Evolutionary conservation across 306 rosid species (phyloP), one percentile per base, ranked within the genome.

Genomic region (Pterocarpus macrocarpus): DNA sequence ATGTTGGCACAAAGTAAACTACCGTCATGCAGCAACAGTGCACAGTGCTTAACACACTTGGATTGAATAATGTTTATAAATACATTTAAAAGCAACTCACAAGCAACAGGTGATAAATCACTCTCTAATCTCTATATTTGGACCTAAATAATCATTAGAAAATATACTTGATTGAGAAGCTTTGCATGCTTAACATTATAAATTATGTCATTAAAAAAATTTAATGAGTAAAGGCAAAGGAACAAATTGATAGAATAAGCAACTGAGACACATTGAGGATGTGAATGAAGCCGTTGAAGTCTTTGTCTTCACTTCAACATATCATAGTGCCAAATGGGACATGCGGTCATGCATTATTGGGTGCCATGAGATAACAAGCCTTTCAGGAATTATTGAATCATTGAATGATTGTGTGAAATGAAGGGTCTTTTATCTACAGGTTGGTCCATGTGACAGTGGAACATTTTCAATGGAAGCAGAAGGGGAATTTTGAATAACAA

Each of bases 381-480:
- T 36, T 69, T 76, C 81, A 8, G 7, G 15, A 80, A 90, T 88
- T 58, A 85, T 89, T 86, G 85, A 82, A 82, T 22, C 77, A 80
- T 80, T 82, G 90, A 89, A 89, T 81, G 83, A 77, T 68, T 69
- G 66, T 28, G 71, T 36, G 62, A 80, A 59, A 71, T 69, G 75
- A 73, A 55, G 80, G 80, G 17, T 50, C n/a, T 66, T 68, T 71
- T 68, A 68, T 62, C 34, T 2, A 52, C 92, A 84, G 85, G 89
- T 88, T 85, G 98, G 89, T 86, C 97, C 98, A 94, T 86, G 97
- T 92, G 97, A 81, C 62, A 85, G 90, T 79, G 84, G 83, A 85
- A 82, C 82, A 81, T 84, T 81, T 81, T 81, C 89, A 91, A 75
- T 65, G 78, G 80, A 80, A 66, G 80, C 77, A 84, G 65, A 71